Percentiles rank a stretch among this genome's conserved stretches.
phyloP scores from a whole-genome alignment of 495 filamentous ascomycete species.

The Staphylotrichum longicolle region DNA sequence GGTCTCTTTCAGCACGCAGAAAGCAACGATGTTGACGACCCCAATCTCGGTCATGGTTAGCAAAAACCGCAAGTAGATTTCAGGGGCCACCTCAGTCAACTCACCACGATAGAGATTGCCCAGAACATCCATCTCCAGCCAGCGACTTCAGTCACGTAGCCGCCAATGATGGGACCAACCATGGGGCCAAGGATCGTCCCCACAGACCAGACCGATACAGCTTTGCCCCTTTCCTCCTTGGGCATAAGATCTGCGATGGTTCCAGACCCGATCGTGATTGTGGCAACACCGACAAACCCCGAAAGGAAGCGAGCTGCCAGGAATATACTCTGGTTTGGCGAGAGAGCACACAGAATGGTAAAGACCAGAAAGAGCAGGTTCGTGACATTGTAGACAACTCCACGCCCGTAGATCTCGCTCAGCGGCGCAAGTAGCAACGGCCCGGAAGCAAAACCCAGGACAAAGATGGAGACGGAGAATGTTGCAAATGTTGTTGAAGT shows the following conservation, averaged over 20 bases:
- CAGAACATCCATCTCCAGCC: conserved; percentile 6
- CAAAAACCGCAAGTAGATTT: background rate
- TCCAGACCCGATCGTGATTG: background rate
- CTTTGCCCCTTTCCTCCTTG: background rate
- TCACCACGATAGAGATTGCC: conserved; percentile 1
- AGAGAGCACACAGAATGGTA: background rate
- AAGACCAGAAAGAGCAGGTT: conserved; percentile 66
- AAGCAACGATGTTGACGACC: background rate
- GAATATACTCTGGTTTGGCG: background rate
- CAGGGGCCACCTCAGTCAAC: background rate
- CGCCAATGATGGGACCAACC: conserved; percentile 6
- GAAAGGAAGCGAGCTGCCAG: background rate
- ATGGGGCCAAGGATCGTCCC: conserved; percentile 3
- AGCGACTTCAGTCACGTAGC: conserved; percentile 1
- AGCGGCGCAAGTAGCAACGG: conserved; percentile 69
- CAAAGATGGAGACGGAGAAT: conserved; percentile 2
- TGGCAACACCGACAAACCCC: background rate
- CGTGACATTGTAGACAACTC: conserved; percentile 57
- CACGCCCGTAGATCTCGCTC: conserved; percentile 72
- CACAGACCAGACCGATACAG: background rate
- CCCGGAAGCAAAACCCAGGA: conserved; percentile 29
- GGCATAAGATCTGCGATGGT: conserved; percentile 7
- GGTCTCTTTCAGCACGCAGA: background rate
- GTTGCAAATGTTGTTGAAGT: background rate
- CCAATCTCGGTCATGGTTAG: background rate